Conservation (phyloP, 2,329 filamentous ascomycete genomes). For the Cladosporium sp. region DNA sequence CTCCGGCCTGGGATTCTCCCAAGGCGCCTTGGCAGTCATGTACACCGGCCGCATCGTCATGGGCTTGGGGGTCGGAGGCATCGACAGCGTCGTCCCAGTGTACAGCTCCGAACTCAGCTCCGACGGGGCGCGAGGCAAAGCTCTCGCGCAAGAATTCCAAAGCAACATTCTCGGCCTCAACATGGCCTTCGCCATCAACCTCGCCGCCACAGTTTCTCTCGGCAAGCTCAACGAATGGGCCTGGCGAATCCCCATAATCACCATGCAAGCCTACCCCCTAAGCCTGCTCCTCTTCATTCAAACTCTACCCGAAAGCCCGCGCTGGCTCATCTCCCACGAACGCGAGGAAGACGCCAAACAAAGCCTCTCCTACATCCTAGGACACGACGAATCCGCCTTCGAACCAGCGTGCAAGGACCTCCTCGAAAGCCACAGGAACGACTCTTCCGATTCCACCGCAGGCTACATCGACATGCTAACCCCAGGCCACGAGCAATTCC, state of each 20-base stretch:
- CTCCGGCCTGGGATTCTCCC: constrained; percentile 44
- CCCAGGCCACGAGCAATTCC: constrained; percentile 52
- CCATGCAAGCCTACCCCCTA: constrained; percentile 57
- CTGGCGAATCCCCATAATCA: constrained; percentile 57
- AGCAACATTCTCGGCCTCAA: constrained; percentile 60
- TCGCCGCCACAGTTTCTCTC: constrained; percentile 48
- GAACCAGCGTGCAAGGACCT: constrained; percentile 39
- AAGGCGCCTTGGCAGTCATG: constrained; percentile 44
- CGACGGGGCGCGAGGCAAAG: constrained; percentile 54
- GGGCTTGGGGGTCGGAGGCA: constrained; percentile 56
- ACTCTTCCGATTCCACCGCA: constrained; percentile 37
- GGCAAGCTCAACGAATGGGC: constrained; percentile 57
- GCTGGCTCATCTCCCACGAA: constrained; percentile 53
- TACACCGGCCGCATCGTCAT: constrained; percentile 49
- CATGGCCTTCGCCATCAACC: constrained; percentile 57
- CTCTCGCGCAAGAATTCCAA: constrained; percentile 59
- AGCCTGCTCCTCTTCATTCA: constrained; percentile 50
- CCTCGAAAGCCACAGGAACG: constrained; percentile 44
- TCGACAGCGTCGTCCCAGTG: constrained; percentile 57
- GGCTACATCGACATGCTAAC: constrained; percentile 56
- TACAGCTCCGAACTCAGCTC: constrained; percentile 54
- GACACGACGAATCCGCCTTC: constrained; percentile 40
- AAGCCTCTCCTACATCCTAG: constrained; percentile 47
- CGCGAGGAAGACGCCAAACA: constrained; percentile 47
- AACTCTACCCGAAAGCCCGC: constrained; percentile 52